A percentile compares a stretch with the other conserved stretches of the same genome.
Evolutionary conservation across 2,329 filamentous ascomycete species (phyloP).

Genomic region (Aspergillus eucalypticola): DNA sequence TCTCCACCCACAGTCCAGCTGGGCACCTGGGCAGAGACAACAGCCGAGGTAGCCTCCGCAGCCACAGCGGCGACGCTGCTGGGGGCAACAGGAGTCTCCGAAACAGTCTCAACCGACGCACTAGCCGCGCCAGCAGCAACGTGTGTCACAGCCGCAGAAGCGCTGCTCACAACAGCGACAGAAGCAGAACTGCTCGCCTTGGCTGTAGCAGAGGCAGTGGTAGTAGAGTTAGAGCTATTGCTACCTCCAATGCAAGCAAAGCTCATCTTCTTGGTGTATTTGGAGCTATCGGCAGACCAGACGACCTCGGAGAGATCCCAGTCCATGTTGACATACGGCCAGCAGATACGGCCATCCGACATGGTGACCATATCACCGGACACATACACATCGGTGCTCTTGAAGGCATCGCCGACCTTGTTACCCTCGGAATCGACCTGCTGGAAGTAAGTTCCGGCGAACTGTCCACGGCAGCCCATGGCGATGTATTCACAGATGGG

Average conservation of each 20-base stretch:
- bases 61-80: background rate
- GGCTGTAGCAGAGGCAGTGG: background rate
- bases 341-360: conserved; percentile 60
- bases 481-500: conserved; percentile 59
- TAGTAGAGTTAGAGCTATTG: background rate
- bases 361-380: conserved; percentile 65
- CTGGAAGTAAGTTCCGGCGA: conserved; percentile 62
- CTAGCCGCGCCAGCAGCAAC: background rate
- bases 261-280: conserved; percentile 25
- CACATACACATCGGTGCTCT: conserved; percentile 57
- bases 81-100: background rate
- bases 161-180: background rate
- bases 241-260: conserved; percentile 29
- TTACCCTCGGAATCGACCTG: conserved; percentile 54
- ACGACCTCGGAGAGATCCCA: conserved; percentile 44
- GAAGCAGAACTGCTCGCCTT: background rate
- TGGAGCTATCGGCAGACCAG: conserved; percentile 9
- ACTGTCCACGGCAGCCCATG: conserved; percentile 61
- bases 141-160: background rate
- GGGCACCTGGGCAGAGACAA: background rate
- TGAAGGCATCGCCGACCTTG: conserved; percentile 54
- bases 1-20: background rate
- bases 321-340: conserved; percentile 42
- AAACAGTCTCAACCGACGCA: background rate
- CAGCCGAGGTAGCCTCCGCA: background rate